Percentiles rank a stretch among this genome's conserved stretches.
Evolutionary conservation across 2,329 filamentous ascomycete species (phyloP).

Genomic region (Penicillium sp.): DNA sequence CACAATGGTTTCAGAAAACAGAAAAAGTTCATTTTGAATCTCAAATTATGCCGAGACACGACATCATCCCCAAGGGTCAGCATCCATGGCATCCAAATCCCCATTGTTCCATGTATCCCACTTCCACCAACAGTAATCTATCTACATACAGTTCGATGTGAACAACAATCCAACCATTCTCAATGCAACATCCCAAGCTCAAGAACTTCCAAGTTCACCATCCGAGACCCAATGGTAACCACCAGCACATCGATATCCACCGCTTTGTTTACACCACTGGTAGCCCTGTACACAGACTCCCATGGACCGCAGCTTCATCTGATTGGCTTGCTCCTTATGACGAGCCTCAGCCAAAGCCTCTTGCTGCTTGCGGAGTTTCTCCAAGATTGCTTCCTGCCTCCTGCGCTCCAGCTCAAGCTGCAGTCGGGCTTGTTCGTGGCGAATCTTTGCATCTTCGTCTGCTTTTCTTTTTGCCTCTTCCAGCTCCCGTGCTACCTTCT

Average conservation of each 20-base stretch:
- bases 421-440: conserved; percentile 33
- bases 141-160: too few relatives aligned
- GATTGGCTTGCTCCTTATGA: conserved; percentile 42
- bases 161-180: not conserved
- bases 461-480: not conserved
- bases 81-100: not conserved
- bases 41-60: not conserved
- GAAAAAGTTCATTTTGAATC: not conserved
- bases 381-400: conserved; percentile 36
- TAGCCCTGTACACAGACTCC: conserved; percentile 60
- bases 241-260: conserved; percentile 63
- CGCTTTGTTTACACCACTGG: conserved; percentile 59
- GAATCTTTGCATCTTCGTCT: conserved; percentile 21
- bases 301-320: conserved; percentile 52
- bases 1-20: not conserved
- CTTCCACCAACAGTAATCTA: not conserved
- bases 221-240: conserved; percentile 58
- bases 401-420: conserved; percentile 25
- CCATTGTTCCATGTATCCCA: not conserved
- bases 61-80: not conserved
- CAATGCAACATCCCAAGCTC: not conserved
- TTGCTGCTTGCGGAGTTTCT: conserved; percentile 44
- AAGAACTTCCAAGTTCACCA: conserved; percentile 7
- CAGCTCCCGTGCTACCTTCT: not conserved
- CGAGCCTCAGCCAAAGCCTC: conserved; percentile 30